Percentiles rank a stretch among this genome's conserved stretches.
Conservation (phyloP, 139 green algal genomes). For the Asterochloris erici region DNA sequence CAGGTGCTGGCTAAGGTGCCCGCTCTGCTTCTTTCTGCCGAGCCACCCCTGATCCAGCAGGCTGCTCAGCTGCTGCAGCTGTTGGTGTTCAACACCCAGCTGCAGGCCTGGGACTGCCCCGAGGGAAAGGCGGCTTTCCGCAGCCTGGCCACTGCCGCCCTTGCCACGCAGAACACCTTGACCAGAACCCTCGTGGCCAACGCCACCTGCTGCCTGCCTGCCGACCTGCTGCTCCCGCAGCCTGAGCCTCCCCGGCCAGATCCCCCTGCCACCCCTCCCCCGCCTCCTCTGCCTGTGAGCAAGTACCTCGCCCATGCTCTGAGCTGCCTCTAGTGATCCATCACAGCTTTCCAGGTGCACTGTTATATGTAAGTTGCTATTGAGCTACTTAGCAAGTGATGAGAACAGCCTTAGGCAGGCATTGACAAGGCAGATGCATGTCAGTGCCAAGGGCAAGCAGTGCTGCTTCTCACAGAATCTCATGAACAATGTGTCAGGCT, state of each 20-base stretch:
- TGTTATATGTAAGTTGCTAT: neutral
- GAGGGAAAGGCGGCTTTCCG: too few species aligned
- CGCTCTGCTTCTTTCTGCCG: too few species aligned
- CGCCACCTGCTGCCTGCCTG: conserved; percentile 9
- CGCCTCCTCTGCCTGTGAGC: neutral
- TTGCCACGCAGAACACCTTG: too few species aligned
- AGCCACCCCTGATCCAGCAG: too few species aligned
- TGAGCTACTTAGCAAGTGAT: neutral
- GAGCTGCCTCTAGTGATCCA: neutral
- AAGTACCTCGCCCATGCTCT: conserved; percentile 11
- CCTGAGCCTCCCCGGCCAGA: neutral
- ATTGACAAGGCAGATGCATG: neutral
- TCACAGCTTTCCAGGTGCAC: neutral
- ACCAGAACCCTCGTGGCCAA: neutral
- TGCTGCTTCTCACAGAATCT: too few species aligned
- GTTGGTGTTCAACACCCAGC: too few species aligned
- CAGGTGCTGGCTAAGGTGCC: too few species aligned
- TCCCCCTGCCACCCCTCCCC: neutral
- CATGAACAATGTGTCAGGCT: too few species aligned
- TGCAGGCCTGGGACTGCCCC: too few species aligned
- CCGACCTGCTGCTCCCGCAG: neutral
- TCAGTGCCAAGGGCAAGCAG: neutral
- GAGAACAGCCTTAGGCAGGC: neutral
- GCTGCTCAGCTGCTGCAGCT: too few species aligned
- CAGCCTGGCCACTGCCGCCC: too few species aligned